A percentile compares a stretch with the other conserved stretches of the same genome.
Conservation (phyloP, 371 early-diverging fungal species). For the Antonospora locustae region DNA sequence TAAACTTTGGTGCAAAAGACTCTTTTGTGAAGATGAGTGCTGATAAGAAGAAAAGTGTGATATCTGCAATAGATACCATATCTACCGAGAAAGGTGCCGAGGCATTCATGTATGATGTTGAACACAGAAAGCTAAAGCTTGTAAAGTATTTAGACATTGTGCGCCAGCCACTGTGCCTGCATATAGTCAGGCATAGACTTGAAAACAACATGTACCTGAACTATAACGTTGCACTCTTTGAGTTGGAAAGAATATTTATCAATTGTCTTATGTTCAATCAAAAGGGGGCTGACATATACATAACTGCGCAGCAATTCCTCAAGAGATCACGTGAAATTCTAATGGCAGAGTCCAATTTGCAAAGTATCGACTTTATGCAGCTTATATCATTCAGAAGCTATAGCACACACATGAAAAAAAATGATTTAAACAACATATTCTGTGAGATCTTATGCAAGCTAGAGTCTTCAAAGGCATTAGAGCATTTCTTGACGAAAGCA, state of each 20-base stretch:
- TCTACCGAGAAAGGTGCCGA: not conserved
- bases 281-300: constrained; percentile 8
- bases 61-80: constrained; percentile 16
- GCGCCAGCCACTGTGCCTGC: constrained; percentile 17
- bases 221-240: constrained; percentile 9
- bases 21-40: constrained; percentile 1
- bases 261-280: constrained; percentile 26
- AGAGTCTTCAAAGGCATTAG: no score
- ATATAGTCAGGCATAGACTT: not conserved
- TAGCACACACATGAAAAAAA: no score
- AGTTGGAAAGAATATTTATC: constrained; percentile 9
- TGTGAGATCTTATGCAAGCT: no score
- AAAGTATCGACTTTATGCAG: no score
- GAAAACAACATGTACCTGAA: not conserved
- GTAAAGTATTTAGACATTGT: constrained; percentile 35
- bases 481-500: no score
- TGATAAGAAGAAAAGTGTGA: constrained; percentile 2
- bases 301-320: constrained; percentile 7
- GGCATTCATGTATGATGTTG: constrained; percentile 11
- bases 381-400: no score
- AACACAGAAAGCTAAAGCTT: not conserved
- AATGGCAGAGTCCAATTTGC: no score
- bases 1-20: not conserved
- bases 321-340: no score
- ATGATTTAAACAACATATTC: no score